Conservation (phyloP, 352 stramenopile genomes). For the Globisporangium echinulatum region DNA sequence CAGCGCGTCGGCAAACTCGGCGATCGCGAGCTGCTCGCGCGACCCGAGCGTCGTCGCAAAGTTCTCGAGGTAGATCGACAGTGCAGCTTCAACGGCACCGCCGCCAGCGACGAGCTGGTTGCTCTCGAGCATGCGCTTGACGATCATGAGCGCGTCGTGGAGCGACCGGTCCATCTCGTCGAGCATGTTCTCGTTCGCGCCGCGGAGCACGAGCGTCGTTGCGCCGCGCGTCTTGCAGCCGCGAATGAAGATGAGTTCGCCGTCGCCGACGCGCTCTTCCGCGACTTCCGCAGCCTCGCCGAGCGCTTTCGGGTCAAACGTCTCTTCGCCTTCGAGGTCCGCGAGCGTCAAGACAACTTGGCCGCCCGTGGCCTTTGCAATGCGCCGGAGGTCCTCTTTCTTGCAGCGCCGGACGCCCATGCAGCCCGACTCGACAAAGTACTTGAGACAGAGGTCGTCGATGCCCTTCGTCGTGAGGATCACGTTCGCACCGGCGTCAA, state of each 20-base stretch:
- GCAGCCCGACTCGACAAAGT: slow-evolving; percentile 98
- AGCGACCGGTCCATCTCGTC: slow-evolving; percentile 99
- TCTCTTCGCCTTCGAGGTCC: slow-evolving; percentile 98
- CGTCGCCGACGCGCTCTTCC: slow-evolving; percentile 97
- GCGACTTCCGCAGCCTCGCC: slow-evolving; percentile 91
- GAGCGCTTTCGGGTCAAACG: slow-evolving; percentile 92
- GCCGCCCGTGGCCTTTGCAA: slow-evolving; percentile 98
- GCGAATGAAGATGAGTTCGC: slow-evolving; percentile 99
- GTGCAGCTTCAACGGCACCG: slow-evolving; percentile 95
- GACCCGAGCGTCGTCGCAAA: slow-evolving; percentile 96
- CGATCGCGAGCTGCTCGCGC: slow-evolving; percentile 98
- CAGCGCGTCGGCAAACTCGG: slow-evolving; percentile 94
- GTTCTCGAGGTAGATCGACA: slow-evolving; percentile 98
- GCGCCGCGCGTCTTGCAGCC: slow-evolving; percentile 91
- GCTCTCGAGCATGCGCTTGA: slow-evolving; percentile 99
- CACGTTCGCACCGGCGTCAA: slow-evolving; percentile 96
- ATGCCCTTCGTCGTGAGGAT: slow-evolving; percentile 99
- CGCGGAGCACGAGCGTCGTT: slow-evolving; percentile 97
- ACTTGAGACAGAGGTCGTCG: slow-evolving; percentile 99
- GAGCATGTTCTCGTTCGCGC: slow-evolving; percentile 99
- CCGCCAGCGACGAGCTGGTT: slow-evolving; percentile 98
- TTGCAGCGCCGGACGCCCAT: slow-evolving; percentile 96
- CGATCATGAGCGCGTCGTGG: slow-evolving; percentile 98
- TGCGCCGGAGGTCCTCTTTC: slow-evolving; percentile 97
- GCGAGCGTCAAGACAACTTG: slow-evolving; percentile 96